These are phyloP conservation scores for Boletus sp. DNA, from an alignment of 1,284 basidiomycete genomes.

Conservation along the genomic window DNA sequence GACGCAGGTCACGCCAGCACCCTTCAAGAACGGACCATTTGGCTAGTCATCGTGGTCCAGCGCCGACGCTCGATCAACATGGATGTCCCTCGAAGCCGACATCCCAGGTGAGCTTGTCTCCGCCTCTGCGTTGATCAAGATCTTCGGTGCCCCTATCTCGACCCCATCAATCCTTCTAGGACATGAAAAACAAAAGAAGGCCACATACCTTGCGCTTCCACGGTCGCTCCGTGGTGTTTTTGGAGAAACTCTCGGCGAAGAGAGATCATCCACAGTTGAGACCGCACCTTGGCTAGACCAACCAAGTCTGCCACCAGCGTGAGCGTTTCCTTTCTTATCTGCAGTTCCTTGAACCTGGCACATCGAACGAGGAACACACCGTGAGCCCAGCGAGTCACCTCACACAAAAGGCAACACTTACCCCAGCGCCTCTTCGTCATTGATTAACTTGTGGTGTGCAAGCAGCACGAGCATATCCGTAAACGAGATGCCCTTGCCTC, in stretches of 20 bases:
- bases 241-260: slow-evolving; percentile 67
- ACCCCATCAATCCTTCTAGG: no score
- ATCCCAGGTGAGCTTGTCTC: slow-evolving; percentile 36
- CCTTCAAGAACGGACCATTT: neutral
- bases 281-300: slow-evolving; percentile 79
- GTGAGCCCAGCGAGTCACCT: neutral
- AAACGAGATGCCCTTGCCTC: slow-evolving; percentile 83
- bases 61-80: neutral
- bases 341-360: slow-evolving; percentile 74
- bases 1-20: no score
- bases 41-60: neutral
- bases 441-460: slow-evolving; percentile 89
- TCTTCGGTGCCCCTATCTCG: slow-evolving; percentile 58
- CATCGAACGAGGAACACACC: neutral
- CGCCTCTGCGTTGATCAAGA: slow-evolving; percentile 54
- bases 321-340: slow-evolving; percentile 71
- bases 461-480: slow-evolving; percentile 86
- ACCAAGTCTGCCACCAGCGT: slow-evolving; percentile 79
- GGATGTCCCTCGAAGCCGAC: neutral
- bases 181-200: neutral
- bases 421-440: slow-evolving; percentile 85
- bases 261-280: slow-evolving; percentile 72
- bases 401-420: slow-evolving; percentile 37
- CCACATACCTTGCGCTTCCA: slow-evolving; percentile 31
- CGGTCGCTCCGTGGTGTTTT: slow-evolving; percentile 33